phyloP scores from a whole-genome alignment of 1,284 basidiomycete genomes.

The Malassezia restricta region DNA sequence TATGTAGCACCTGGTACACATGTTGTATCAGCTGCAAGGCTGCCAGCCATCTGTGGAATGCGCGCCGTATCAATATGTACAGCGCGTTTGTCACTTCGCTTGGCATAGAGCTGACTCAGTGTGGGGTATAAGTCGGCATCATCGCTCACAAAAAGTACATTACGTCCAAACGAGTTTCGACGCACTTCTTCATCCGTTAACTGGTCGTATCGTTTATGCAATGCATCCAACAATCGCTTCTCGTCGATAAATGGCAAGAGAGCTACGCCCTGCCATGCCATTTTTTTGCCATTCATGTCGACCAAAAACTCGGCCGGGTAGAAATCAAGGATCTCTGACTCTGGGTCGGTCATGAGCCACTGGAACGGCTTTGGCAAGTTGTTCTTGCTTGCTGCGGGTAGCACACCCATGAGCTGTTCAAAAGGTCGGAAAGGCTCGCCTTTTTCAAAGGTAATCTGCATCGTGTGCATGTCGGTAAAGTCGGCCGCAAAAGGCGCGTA shows the following conservation, averaged over 20 bases:
- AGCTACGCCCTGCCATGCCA: conserved; percentile 98
- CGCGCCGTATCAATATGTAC: conserved; percentile 57
- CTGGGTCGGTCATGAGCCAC: conserved; percentile 68
- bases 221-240: conserved; percentile 58
- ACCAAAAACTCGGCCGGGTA: conserved; percentile 85
- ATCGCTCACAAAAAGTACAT: conserved; percentile 72
- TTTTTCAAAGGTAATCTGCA: conserved; percentile 65
- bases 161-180: conserved; percentile 74
- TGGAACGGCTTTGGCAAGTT: conserved; percentile 83
- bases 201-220: conserved; percentile 61
- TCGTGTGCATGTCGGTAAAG: conserved; percentile 61
- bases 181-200: conserved; percentile 69
- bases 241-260: conserved; percentile 91
- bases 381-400: conserved; percentile 76
- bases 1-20: conserved; percentile 86
- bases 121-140: conserved; percentile 73
- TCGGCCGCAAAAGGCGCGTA: conserved; percentile 96
- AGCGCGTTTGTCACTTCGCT: conserved; percentile 54
- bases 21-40: conserved; percentile 66
- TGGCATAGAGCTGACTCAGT: conserved; percentile 73
- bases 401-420: conserved; percentile 95
- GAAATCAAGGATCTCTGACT: conserved; percentile 91
- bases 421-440: conserved; percentile 90
- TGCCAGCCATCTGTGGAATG: conserved; percentile 69
- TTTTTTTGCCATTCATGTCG: conserved; percentile 99